Conservation (phyloP, 768 basidiomycete species). For the Lanmaoa rubissima region DNA sequence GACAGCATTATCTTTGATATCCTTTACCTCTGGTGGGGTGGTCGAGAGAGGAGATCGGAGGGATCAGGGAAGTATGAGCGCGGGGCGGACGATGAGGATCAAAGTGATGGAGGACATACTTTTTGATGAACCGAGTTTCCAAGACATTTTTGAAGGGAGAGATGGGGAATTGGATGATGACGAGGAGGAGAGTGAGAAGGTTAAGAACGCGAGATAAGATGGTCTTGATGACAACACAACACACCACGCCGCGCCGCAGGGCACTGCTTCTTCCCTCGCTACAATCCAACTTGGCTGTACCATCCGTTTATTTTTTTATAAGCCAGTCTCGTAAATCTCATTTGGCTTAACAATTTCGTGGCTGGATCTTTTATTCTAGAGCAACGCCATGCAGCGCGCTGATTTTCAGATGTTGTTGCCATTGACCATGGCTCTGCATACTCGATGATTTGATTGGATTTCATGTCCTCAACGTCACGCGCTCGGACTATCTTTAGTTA, state of each 20-base stretch:
- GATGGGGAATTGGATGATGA: too few relatives aligned
- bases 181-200: not conserved
- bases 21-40: slow-evolving; percentile 55
- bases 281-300: too few relatives aligned
- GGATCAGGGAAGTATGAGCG: not conserved
- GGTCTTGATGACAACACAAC: slow-evolving; percentile 4
- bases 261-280: too few relatives aligned
- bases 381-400: not conserved
- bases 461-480: not conserved
- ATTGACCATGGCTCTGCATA: not conserved
- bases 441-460: not conserved
- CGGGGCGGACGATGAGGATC: too few relatives aligned
- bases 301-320: too few relatives aligned
- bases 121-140: slow-evolving; percentile 48
- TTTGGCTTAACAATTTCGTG: too few relatives aligned
- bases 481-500: not conserved
- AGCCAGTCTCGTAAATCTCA: too few relatives aligned
- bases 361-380: too few relatives aligned
- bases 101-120: slow-evolving; percentile 20
- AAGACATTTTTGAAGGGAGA: slow-evolving; percentile 45
- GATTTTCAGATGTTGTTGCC: not conserved
- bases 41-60: slow-evolving; percentile 2
- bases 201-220: slow-evolving; percentile 7
- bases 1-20: slow-evolving; percentile 65
- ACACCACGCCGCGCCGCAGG: too few relatives aligned